Conservation (phyloP, 202 grass and related monocot genomes). For the Schoenoplectus triqueter region DNA sequence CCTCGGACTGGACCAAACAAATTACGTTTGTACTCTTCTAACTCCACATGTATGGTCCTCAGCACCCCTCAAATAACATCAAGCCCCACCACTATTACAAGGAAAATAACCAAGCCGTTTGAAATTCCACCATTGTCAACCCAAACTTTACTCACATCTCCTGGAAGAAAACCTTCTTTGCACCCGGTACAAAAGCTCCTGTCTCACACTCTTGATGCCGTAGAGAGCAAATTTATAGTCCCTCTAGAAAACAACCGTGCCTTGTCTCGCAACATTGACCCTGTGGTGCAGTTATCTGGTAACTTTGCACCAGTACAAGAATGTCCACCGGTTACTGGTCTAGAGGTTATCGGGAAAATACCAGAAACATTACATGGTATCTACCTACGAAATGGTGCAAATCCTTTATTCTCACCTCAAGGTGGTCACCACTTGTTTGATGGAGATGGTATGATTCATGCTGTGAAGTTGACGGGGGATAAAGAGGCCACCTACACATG, state of each 20-base stretch:
- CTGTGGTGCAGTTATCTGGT: constrained; percentile 40
- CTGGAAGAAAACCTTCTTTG: constrained; percentile 16
- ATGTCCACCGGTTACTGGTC: constrained; percentile 30
- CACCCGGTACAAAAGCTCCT: constrained; percentile 44
- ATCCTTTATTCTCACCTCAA: constrained; percentile 43
- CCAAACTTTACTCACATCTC: neutral
- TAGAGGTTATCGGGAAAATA: constrained; percentile 42
- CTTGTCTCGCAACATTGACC: constrained; percentile 30
- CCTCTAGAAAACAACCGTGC: constrained; percentile 38
- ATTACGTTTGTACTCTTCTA: neutral
- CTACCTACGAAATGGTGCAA: constrained; percentile 45
- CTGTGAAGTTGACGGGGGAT: constrained; percentile 26
- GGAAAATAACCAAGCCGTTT: neutral
- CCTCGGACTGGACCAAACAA: neutral
- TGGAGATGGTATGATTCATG: constrained; percentile 56
- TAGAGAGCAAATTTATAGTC: constrained; percentile 40
- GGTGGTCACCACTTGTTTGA: constrained; percentile 52
- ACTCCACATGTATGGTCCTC: constrained; percentile 35
- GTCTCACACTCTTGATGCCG: constrained; percentile 23
- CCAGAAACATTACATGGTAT: constrained; percentile 30
- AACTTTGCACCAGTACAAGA: constrained; percentile 49
- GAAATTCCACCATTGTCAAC: neutral
- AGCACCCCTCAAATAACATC: constrained; percentile 15
- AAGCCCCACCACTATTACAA: neutral
- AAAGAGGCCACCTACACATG: constrained; percentile 41